Conservation (phyloP, 257 asterid genomes). For the Solanum medicagineum region DNA sequence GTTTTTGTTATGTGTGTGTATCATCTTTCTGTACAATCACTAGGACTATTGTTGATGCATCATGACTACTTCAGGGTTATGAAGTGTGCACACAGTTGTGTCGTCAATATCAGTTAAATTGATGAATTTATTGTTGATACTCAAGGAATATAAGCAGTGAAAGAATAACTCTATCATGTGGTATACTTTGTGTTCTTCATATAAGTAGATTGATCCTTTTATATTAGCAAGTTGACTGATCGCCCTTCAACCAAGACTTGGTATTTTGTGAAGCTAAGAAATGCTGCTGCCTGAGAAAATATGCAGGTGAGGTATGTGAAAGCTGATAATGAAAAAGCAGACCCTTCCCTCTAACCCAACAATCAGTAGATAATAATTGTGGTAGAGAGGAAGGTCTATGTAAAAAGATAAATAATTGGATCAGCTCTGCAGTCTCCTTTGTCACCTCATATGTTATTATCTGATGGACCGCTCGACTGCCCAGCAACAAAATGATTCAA, state of each 20-base stretch:
- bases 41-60: neutral
- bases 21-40: neutral
- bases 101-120: neutral
- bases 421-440: neutral
- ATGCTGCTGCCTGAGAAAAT: neutral
- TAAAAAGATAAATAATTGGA: neutral
- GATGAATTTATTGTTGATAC: neutral
- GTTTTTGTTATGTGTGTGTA: neutral
- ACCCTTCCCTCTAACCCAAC: neutral
- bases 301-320: neutral
- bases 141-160: neutral
- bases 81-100: neutral
- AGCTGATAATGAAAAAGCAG: neutral
- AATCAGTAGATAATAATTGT: neutral
- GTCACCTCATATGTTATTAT: neutral
- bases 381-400: neutral
- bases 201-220: neutral
- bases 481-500: neutral
- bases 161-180: neutral
- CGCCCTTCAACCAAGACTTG: neutral
- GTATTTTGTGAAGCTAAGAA: neutral
- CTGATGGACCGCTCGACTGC: neutral
- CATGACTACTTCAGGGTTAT: neutral
- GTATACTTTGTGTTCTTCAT: neutral
- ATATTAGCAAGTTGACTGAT: neutral